phyloP scores from a whole-genome alignment of 208 protist genomes.

The Leptomonas pyrrhocoris region DNA sequence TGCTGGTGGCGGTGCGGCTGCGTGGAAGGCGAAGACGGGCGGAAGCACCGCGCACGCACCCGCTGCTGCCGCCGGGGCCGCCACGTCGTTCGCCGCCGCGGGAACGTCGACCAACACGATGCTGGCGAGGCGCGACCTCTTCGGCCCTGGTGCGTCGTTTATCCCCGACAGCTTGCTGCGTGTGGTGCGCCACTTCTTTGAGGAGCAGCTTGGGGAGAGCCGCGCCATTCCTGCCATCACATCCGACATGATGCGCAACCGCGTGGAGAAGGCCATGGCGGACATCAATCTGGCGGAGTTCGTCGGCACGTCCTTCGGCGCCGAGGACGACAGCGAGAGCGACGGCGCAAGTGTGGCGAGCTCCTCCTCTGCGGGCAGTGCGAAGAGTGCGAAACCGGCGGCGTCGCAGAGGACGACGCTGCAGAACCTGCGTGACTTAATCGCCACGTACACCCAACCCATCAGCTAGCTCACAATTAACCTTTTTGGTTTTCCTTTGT shows the following conservation, averaged over 20 bases:
- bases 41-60: slow-evolving; percentile 3
- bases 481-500: neutral
- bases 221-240: slow-evolving; percentile 60
- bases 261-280: slow-evolving; percentile 67
- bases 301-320: slow-evolving; percentile 40
- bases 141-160: slow-evolving; percentile 25
- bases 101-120: slow-evolving; percentile 17
- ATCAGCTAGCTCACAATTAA: slow-evolving; percentile 7
- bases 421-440: slow-evolving; percentile 26
- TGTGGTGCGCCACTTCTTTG: slow-evolving; percentile 62
- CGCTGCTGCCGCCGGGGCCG: slow-evolving; percentile 8
- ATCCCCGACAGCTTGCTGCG: slow-evolving; percentile 54
- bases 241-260: slow-evolving; percentile 62
- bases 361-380: neutral
- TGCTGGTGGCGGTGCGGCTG: slow-evolving; percentile 14
- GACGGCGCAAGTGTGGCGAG: slow-evolving; percentile 22
- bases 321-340: slow-evolving; percentile 44
- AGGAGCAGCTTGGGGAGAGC: slow-evolving; percentile 55
- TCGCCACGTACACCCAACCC: slow-evolving; percentile 23
- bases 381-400: neutral
- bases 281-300: slow-evolving; percentile 63
- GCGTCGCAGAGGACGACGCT: slow-evolving; percentile 34
- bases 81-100: slow-evolving; percentile 5
- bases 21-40: slow-evolving; percentile 24
- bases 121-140: slow-evolving; percentile 27